Evolutionary conservation across 179 eudicot genomes (phyloP).

Genomic region (Gypsophila paniculata): DNA sequence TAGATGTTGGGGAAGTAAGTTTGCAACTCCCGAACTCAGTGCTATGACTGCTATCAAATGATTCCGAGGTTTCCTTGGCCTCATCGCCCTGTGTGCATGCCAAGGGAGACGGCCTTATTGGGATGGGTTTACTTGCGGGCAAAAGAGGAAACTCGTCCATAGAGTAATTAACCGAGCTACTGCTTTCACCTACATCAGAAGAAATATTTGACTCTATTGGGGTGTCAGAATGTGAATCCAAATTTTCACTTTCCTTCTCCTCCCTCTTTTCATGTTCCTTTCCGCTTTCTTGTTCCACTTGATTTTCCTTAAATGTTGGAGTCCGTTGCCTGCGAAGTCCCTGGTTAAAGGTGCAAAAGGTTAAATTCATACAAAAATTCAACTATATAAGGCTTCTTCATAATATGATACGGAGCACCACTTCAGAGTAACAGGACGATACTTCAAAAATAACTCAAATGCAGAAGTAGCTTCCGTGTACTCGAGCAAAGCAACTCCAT

Average conservation of each 20-base stretch:
- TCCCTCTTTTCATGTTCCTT: background rate
- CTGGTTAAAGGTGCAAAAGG: slow-evolving; percentile 25
- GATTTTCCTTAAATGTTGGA: slow-evolving; percentile 1
- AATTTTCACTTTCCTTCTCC: slow-evolving; percentile 8
- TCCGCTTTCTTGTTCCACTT: background rate
- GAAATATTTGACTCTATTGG: slow-evolving; percentile 4
- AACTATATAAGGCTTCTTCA: background rate
- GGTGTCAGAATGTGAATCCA: slow-evolving; percentile 9
- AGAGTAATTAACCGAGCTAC: slow-evolving; percentile 14
- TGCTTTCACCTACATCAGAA: slow-evolving; percentile 23
- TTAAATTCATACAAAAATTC: background rate
- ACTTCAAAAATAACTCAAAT: background rate
- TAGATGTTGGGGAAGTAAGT: slow-evolving; percentile 23
- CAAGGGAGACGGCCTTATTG: slow-evolving; percentile 14
- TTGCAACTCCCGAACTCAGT: slow-evolving; percentile 29
- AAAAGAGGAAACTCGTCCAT: slow-evolving; percentile 41
- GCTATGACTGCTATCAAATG: slow-evolving; percentile 27
- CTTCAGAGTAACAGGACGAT: background rate
- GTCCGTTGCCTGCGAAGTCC: slow-evolving; percentile 10
- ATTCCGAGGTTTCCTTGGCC: slow-evolving; percentile 23
- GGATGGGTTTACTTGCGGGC: slow-evolving; percentile 31
- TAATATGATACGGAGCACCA: background rate
- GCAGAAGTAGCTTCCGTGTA: background rate
- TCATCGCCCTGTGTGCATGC: slow-evolving; percentile 8
- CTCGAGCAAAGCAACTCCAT: background rate